Conservation (phyloP, 2,329 filamentous ascomycete species). For the Venturia carpophila region DNA sequence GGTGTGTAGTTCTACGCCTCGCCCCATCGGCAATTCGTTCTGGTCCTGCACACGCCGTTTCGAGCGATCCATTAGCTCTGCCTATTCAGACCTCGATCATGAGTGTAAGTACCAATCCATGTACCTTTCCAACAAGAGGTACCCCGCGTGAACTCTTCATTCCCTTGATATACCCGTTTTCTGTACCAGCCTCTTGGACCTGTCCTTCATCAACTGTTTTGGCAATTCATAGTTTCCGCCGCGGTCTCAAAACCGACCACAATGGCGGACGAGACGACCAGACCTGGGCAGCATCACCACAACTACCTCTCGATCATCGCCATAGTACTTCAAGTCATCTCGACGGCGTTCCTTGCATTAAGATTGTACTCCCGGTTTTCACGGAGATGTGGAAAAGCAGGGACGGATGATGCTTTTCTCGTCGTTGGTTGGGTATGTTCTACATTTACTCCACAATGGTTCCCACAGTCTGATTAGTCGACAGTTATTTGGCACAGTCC, state of each 20-base stretch:
- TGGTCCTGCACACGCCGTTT: conserved; percentile 7
- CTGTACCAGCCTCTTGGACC: background rate
- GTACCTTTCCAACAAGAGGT: background rate
- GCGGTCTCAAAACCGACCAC: background rate
- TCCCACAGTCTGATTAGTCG: background rate
- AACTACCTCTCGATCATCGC: conserved; percentile 5
- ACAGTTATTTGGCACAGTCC: conserved; percentile 7
- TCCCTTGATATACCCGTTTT: conserved; percentile 1
- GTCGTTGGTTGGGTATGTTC: conserved; percentile 8
- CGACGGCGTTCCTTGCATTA: conserved; percentile 6
- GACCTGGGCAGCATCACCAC: background rate
- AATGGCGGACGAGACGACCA: background rate
- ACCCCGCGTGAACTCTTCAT: conserved; percentile 3
- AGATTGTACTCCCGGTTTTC: conserved; percentile 1
- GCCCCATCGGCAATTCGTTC: background rate
- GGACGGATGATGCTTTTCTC: conserved; percentile 13
- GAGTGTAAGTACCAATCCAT: conserved; percentile 5
- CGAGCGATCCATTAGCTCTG: conserved; percentile 11
- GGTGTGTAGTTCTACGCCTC: background rate
- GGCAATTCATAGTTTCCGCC: background rate
- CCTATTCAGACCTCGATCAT: background rate
- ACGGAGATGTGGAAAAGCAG: background rate
- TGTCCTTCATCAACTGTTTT: background rate
- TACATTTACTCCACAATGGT: background rate
- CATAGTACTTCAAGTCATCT: conserved; percentile 9